Percentiles rank a stretch among this genome's conserved stretches.
These are phyloP conservation scores for Acacia crassicarpa DNA, from an alignment of 306 rosid species.

Conservation along the genomic window DNA sequence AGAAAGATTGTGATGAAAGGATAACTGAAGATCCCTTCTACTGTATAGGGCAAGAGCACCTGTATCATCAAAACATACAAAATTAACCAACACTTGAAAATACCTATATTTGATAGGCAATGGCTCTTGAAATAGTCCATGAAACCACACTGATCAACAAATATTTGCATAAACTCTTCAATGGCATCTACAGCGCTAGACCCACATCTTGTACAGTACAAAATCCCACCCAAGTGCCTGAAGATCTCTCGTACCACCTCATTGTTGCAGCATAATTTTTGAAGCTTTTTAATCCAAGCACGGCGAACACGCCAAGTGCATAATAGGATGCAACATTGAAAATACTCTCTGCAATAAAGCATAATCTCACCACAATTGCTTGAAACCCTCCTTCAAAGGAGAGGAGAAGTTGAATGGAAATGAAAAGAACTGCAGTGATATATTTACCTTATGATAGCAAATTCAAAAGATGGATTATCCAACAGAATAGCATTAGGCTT, in stretches of 20 bases:
- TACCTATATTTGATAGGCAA: conserved; percentile 69
- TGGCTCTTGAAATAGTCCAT: conserved; percentile 68
- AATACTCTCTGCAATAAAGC: conserved; percentile 64
- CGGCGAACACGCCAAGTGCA: conserved; percentile 77
- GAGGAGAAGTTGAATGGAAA: conserved; percentile 1
- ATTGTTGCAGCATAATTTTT: conserved; percentile 63
- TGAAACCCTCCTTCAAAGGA: not conserved
- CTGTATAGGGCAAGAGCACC: not conserved
- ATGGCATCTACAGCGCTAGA: conserved; percentile 54
- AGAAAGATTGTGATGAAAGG: conserved; percentile 23
- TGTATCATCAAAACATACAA: conserved; percentile 22
- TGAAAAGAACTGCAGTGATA: conserved; percentile 11
- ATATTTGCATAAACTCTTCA: conserved; percentile 79
- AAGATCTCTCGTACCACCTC: conserved; percentile 69
- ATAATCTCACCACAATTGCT: conserved; percentile 30
- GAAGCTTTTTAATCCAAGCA: conserved; percentile 60
- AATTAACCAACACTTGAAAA: conserved; percentile 25
- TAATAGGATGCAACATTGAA: conserved; percentile 65
- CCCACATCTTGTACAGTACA: conserved; percentile 65
- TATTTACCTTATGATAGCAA: conserved; percentile 59
- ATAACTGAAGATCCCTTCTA: not conserved
- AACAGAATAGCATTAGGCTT: conserved; percentile 60
- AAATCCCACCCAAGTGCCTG: conserved; percentile 63
- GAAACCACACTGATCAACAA: conserved; percentile 75
- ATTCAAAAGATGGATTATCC: conserved; percentile 71